These are phyloP conservation scores for Cytospora schulzeri DNA, from an alignment of 2,329 filamentous ascomycete species.

Conservation along the genomic window DNA sequence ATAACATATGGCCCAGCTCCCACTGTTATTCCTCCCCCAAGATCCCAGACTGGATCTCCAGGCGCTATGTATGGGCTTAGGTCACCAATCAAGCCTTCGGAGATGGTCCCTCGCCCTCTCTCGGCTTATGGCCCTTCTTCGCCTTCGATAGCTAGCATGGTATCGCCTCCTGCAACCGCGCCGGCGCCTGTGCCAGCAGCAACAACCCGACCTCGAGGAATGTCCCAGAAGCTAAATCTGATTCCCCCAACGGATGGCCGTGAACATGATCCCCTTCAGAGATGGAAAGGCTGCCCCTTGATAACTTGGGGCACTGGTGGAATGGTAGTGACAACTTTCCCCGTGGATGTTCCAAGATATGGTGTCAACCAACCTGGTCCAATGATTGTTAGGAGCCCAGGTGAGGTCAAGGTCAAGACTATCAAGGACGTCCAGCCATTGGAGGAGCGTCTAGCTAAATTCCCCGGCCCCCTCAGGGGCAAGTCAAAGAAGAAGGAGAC, in stretches of 20 bases:
- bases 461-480: conserved; percentile 84
- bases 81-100: conserved; percentile 37
- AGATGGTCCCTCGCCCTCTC: conserved; percentile 56
- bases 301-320: conserved; percentile 90
- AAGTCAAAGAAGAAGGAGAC: conserved; percentile 97
- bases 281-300: conserved; percentile 89
- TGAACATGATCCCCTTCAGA: conserved; percentile 75
- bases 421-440: conserved; percentile 74
- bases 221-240: conserved; percentile 59
- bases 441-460: conserved; percentile 72
- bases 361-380: conserved; percentile 71
- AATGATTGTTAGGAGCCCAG: conserved; percentile 78
- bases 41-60: conserved; percentile 66
- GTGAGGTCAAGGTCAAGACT: conserved; percentile 77
- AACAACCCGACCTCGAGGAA: conserved; percentile 48
- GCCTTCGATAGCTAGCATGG: conserved; percentile 26
- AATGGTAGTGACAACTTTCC: conserved; percentile 79
- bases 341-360: conserved; percentile 85
- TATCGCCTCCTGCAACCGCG: conserved; percentile 39
- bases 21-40: conserved; percentile 51
- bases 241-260: conserved; percentile 66
- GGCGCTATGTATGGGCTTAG: conserved; percentile 47
- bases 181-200: conserved; percentile 34
- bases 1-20: conserved; percentile 53
- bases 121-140: conserved; percentile 49